Evolutionary conservation across 164 flowering plant genomes (phyloP).

Genomic region (Saururus chinensis): DNA sequence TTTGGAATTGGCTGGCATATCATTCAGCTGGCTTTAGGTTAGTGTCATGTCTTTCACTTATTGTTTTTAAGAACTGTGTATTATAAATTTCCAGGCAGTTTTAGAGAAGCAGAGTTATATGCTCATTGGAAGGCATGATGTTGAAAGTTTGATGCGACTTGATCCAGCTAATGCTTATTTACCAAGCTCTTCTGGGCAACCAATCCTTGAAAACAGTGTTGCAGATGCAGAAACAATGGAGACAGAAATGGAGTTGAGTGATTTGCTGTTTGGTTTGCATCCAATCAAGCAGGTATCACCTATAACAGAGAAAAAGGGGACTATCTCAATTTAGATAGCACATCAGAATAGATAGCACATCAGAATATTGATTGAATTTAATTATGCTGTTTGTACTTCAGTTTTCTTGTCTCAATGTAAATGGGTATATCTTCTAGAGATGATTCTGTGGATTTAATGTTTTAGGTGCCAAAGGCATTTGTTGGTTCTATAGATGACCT

Average conservation of each 20-base stretch:
- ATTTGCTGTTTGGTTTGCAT: conserved; percentile 54
- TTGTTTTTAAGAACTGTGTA: not conserved
- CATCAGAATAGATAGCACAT: not conserved
- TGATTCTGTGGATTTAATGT: too few species aligned
- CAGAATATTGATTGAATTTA: too few species aligned
- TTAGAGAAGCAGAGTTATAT: conserved; percentile 97
- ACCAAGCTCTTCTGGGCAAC: conserved; percentile 43
- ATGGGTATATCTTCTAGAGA: too few species aligned
- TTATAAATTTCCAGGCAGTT: conserved; percentile 66
- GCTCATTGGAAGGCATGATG: conserved; percentile 96
- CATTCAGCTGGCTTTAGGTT: not conserved
- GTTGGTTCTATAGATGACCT: not conserved
- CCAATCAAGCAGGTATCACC: conserved; percentile 84
- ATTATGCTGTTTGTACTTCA: too few species aligned
- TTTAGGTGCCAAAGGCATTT: too few species aligned
- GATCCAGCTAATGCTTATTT: conserved; percentile 83
- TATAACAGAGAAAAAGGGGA: too few species aligned
- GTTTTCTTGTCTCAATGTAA: too few species aligned
- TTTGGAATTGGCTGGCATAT: not conserved
- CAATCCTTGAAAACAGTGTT: conserved; percentile 20
- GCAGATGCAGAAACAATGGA: conserved; percentile 52
- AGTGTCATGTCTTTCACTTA: too few species aligned
- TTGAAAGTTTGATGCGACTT: conserved; percentile 77
- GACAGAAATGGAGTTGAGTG: conserved; percentile 64
- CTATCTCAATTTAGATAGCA: not conserved